phyloP scores from a whole-genome alignment of 345 rosid species.

The Punica granatum region DNA sequence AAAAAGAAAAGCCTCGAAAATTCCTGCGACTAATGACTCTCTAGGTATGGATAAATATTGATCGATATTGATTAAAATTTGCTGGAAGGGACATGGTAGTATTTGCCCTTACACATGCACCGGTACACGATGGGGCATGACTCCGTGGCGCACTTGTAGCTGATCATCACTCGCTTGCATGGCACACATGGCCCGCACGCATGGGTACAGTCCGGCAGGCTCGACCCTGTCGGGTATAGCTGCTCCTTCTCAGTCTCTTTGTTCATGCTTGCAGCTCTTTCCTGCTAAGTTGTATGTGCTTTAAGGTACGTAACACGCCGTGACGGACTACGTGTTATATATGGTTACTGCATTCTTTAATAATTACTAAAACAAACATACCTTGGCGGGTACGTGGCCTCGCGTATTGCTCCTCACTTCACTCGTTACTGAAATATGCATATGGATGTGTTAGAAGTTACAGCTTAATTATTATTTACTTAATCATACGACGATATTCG shows the following conservation, averaged over 20 bases:
- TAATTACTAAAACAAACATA: not conserved
- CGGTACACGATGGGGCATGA: conserved; percentile 84
- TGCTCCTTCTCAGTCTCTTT: conserved; percentile 22
- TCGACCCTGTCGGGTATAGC: conserved; percentile 64
- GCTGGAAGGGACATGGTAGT: conserved; percentile 68
- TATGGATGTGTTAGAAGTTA: not conserved
- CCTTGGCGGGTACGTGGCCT: not conserved
- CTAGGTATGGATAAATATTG: not conserved
- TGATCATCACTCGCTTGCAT: conserved; percentile 87
- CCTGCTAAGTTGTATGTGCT: not conserved
- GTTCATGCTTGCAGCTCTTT: not conserved
- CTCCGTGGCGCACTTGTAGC: conserved; percentile 82
- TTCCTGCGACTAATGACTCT: not conserved
- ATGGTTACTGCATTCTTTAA: too few relatives aligned
- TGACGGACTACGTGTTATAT: too few relatives aligned
- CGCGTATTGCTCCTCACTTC: not conserved
- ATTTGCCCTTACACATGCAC: conserved; percentile 84
- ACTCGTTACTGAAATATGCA: not conserved
- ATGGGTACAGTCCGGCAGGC: conserved; percentile 86
- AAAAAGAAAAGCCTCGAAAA: too few relatives aligned
- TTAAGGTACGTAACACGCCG: too few relatives aligned
- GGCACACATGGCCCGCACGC: conserved; percentile 91
- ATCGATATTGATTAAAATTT: not conserved
- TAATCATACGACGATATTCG: too few relatives aligned
- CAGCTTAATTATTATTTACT: too few relatives aligned